Conservation (phyloP, 2,329 filamentous ascomycete genomes). For the Exophiala sp. region DNA sequence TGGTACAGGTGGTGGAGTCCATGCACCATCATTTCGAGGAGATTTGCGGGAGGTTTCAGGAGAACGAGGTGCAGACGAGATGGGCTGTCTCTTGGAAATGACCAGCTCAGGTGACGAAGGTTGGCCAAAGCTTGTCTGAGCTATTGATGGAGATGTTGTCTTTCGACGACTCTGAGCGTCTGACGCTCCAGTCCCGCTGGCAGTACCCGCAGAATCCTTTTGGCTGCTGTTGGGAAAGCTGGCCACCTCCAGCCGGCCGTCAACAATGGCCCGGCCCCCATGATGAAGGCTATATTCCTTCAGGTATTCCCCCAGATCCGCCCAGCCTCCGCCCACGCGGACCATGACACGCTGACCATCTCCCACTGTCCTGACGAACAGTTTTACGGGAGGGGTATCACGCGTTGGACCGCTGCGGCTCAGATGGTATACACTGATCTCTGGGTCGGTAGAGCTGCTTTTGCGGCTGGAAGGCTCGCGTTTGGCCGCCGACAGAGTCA, state of each 20-base stretch:
- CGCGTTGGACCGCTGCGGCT: constrained; percentile 64
- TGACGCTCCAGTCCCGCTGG: background rate
- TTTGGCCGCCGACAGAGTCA: constrained; percentile 59
- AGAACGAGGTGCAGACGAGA: constrained; percentile 5
- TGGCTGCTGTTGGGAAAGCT: constrained; percentile 37
- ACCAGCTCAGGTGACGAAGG: constrained; percentile 5
- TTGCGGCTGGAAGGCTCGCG: constrained; percentile 30
- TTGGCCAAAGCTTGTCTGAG: constrained; percentile 10
- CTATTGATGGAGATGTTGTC: constrained; percentile 11
- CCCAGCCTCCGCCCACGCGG: constrained; percentile 95
- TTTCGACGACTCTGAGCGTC: constrained; percentile 8
- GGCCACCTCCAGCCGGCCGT: constrained; percentile 52
- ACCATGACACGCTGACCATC: constrained; percentile 97
- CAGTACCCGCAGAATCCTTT: constrained; percentile 6
- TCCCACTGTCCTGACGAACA: constrained; percentile 88
- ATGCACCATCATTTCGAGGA: constrained; percentile 1
- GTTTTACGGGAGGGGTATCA: constrained; percentile 66
- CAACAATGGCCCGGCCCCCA: constrained; percentile 55
- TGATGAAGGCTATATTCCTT: constrained; percentile 91
- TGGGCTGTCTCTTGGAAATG: constrained; percentile 7
- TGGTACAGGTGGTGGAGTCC: constrained; percentile 24
- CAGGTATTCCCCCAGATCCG: constrained; percentile 88
- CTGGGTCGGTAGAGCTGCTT: constrained; percentile 54
- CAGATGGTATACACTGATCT: constrained; percentile 88
- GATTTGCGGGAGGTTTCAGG: constrained; percentile 9